Conservation (phyloP, 352 stramenopile species). For the Phytophthora colocasiae region DNA sequence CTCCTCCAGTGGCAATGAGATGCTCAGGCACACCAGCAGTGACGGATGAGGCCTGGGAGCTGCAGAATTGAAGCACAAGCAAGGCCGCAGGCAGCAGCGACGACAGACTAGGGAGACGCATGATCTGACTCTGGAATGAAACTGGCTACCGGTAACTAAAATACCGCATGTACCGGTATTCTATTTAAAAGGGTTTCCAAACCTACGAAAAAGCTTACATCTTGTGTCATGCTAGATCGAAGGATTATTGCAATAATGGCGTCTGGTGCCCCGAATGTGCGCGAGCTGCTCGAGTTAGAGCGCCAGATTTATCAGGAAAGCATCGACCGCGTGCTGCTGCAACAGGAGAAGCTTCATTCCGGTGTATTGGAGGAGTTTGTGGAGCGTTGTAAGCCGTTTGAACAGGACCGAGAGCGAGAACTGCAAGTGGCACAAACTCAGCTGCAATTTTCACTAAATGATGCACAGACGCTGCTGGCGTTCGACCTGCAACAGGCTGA, state of each 20-base stretch:
- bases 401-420: conserved; percentile 54
- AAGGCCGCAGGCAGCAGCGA: conserved; percentile 20
- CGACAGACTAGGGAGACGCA: conserved; percentile 27
- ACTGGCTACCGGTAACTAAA: conserved; percentile 28
- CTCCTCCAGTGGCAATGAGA: conserved; percentile 62
- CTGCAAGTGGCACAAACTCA: conserved; percentile 59
- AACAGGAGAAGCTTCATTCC: conserved; percentile 53
- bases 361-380: conserved; percentile 73
- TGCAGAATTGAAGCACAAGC: conserved; percentile 24
- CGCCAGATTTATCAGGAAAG: conserved; percentile 85
- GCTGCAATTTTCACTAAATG: conserved; percentile 57
- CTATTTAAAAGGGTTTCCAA: no score
- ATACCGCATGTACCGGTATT: neutral
- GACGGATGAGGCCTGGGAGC: conserved; percentile 52
- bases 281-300: conserved; percentile 82
- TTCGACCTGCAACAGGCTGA: conserved; percentile 82
- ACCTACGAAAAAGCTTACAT: neutral
- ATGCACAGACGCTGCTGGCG: conserved; percentile 66
- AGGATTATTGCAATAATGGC: conserved; percentile 13
- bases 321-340: conserved; percentile 66
- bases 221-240: neutral
- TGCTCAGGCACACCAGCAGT: conserved; percentile 73
- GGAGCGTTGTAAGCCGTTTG: conserved; percentile 64
- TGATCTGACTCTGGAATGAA: conserved; percentile 24
- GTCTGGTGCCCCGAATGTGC: conserved; percentile 53